These are phyloP conservation scores for Apodospora peruviana DNA, from an alignment of 495 filamentous ascomycete species.

Conservation along the genomic window DNA sequence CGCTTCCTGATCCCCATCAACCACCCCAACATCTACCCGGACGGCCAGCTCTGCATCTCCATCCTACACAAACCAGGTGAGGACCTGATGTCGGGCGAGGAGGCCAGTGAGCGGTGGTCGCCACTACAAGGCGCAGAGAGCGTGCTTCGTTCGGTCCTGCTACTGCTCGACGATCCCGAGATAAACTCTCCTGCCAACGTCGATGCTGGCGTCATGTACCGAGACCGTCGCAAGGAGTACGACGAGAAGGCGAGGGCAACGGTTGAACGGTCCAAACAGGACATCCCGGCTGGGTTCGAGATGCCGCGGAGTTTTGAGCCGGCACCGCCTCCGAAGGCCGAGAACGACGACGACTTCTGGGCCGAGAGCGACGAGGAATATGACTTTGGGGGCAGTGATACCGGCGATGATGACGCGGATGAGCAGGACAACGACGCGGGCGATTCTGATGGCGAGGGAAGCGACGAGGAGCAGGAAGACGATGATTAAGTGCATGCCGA, in stretches of 20 bases:
- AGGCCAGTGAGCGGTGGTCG: conserved; percentile 84
- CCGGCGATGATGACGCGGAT: conserved; percentile 53
- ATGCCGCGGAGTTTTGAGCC: conserved; percentile 71
- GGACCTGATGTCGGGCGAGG: conserved; percentile 85
- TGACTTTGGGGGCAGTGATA: conserved; percentile 69
- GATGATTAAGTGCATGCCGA: conserved; percentile 26
- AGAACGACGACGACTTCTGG: conserved; percentile 79
- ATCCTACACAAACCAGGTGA: conserved; percentile 91
- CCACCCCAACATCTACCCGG: conserved; percentile 90
- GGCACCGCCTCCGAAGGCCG: conserved; percentile 57
- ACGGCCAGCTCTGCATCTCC: conserved; percentile 91
- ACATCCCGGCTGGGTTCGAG: conserved; percentile 74
- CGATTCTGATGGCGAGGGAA: conserved; percentile 39
- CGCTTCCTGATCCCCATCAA: conserved; percentile 71
- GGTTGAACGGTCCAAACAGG: conserved; percentile 65
- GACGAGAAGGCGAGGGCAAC: conserved; percentile 61
- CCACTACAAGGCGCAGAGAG: conserved; percentile 90
- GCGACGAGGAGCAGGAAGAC: conserved; percentile 28
- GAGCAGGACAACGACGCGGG: conserved; percentile 47
- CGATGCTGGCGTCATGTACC: conserved; percentile 80
- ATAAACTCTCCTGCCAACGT: conserved; percentile 92
- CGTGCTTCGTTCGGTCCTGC: conserved; percentile 84
- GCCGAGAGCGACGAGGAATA: conserved; percentile 75
- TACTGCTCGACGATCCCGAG: conserved; percentile 92
- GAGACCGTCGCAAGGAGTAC: conserved; percentile 63